Percentiles rank a stretch among this genome's conserved stretches.
These are phyloP conservation scores for Sporothrix mexicana DNA, from an alignment of 2,329 filamentous ascomycete genomes.

Conservation along the genomic window DNA sequence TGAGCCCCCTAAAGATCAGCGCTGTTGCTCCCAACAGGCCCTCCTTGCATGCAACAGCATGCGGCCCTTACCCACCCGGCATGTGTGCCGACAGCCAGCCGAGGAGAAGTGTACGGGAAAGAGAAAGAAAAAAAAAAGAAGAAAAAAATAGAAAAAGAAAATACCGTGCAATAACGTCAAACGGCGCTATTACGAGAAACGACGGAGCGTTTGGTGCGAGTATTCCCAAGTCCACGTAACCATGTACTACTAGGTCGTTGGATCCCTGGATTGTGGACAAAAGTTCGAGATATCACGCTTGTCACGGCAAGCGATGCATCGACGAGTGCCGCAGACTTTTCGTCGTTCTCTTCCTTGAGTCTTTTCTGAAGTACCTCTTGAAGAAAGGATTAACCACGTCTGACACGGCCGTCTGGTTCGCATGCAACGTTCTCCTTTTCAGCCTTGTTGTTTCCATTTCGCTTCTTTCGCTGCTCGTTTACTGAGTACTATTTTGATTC, in stretches of 20 bases:
- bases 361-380: background rate
- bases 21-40: background rate
- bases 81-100: too few relatives aligned
- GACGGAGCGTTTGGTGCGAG: conserved; percentile 1
- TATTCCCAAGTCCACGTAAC: background rate
- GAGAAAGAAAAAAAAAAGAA: too few relatives aligned
- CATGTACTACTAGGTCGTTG: too few relatives aligned
- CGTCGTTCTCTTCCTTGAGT: too few relatives aligned
- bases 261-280: too few relatives aligned
- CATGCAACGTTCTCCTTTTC: conserved; percentile 10
- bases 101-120: too few relatives aligned
- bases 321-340: background rate
- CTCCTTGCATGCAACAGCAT: conserved; percentile 1
- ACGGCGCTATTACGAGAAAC: conserved; percentile 9
- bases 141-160: too few relatives aligned
- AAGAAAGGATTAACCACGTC: conserved; percentile 12
- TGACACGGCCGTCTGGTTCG: background rate
- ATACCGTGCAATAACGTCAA: background rate
- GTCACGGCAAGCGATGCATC: background rate
- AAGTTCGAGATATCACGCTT: too few relatives aligned
- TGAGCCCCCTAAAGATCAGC: conserved; percentile 19
- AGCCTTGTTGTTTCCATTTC: background rate
- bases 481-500: too few relatives aligned
- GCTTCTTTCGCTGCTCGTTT: background rate
- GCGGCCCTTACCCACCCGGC: background rate